Evolutionary conservation across 2,329 filamentous ascomycete species (phyloP), one percentile per base, ranked within the genome.

Genomic region (Sarocladium brachiariae): DNA sequence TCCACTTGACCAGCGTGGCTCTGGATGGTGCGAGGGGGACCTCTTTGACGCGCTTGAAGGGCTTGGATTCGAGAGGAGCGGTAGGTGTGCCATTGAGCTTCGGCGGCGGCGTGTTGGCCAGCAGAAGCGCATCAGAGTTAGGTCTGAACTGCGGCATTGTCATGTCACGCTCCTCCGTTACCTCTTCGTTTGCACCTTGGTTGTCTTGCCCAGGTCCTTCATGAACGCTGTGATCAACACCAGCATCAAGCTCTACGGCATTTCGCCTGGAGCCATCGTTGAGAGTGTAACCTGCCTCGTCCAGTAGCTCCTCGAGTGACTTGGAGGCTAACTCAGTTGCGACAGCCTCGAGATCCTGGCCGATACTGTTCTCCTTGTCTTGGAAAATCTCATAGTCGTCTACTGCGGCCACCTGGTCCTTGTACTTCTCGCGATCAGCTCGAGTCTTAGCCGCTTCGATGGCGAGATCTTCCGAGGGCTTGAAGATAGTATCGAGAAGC

Each of bases 401-500:
- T 8, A 37, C 18, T 18, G 49, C 31, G 2, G 65, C 61, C 43
- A 81, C 73, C 23, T 75, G 67, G 51, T 69, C 67, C 35, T 72
- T 72, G 61, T 74, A 81, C 54, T 72, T 75, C 50, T 82, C 73
- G 34, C 89, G 80, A 51, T 81, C 73, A 9, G 71, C 69, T 54
- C 78, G 80, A 0, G 85, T 88, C 46, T 77, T 74, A 8, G 80
- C 77, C 10, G 83, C 84, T 50, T 81, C 76, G 53, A 93, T 69
- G 1, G 89, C 84, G 16, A 88, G 65, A 55, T 91, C 84, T 65
- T 97, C 92, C 56, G 86, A 85, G 4, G 78, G 74, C 57, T 86
- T 86, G 71, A 99, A 99, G 0, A 99, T 75, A 1, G 83, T 78
- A 61, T 97, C 89, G 0, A 99, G 78, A 2, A 97, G 73, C 67